Evolutionary conservation across 2,329 filamentous ascomycete species (phyloP).

Genomic region (Talaromyces sp.): DNA sequence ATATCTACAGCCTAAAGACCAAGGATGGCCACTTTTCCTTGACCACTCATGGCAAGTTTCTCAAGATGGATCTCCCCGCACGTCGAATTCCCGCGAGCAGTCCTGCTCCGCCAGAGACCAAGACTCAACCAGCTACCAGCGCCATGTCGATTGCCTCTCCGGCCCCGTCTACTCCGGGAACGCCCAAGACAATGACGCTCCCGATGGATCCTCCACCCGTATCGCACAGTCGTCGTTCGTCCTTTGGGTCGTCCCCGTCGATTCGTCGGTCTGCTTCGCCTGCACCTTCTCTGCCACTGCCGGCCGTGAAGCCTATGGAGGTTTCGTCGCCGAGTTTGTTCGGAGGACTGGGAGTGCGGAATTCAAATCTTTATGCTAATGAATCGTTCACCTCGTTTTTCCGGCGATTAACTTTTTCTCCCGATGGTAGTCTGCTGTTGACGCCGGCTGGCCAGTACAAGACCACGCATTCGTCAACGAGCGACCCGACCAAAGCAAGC

Average conservation of each 20-base stretch:
- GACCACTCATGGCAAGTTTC: slow-evolving; percentile 71
- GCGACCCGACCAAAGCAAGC: slow-evolving; percentile 64
- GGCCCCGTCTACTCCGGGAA: slow-evolving; percentile 84
- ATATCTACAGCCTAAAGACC: slow-evolving; percentile 92
- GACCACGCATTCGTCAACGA: slow-evolving; percentile 63
- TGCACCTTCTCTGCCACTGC: slow-evolving; percentile 86
- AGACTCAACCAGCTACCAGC: slow-evolving; percentile 27
- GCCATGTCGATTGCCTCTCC: slow-evolving; percentile 66
- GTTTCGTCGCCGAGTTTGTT: slow-evolving; percentile 71
- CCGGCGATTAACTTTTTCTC: slow-evolving; percentile 85
- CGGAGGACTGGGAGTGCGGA: slow-evolving; percentile 64
- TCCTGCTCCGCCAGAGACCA: slow-evolving; percentile 74
- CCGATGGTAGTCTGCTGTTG: slow-evolving; percentile 87
- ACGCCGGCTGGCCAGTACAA: slow-evolving; percentile 96
- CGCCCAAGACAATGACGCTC: slow-evolving; percentile 79
- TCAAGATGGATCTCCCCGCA: slow-evolving; percentile 89
- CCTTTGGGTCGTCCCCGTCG: slow-evolving; percentile 74
- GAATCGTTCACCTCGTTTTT: slow-evolving; percentile 98
- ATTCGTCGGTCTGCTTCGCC: slow-evolving; percentile 84
- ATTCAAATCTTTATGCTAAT: slow-evolving; percentile 89
- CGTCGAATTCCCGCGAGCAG: slow-evolving; percentile 87
- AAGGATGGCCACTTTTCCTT: slow-evolving; percentile 95
- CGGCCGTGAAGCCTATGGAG: slow-evolving; percentile 91
- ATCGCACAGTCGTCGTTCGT: slow-evolving; percentile 89
- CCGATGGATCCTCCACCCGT: slow-evolving; percentile 96